These are phyloP conservation scores for Westerdykella sp. DNA, from an alignment of 2,329 filamentous ascomycete genomes.

Conservation along the genomic window DNA sequence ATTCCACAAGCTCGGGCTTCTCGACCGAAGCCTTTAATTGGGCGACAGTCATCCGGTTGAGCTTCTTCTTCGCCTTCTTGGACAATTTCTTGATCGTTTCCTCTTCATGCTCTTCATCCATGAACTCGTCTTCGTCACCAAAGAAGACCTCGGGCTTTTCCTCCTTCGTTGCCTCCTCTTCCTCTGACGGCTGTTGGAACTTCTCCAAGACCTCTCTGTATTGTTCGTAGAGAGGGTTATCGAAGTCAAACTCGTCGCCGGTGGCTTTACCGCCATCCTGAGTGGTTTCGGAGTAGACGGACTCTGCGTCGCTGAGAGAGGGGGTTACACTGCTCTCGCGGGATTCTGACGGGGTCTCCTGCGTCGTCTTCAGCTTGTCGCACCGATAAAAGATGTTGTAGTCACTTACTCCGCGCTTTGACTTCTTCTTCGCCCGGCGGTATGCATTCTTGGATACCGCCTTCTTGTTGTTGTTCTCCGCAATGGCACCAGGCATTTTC, in stretches of 20 bases:
- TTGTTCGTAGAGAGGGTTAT: conserved; percentile 74
- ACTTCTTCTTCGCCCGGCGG: conserved; percentile 90
- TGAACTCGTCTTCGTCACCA: conserved; percentile 77
- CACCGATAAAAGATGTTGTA: background rate
- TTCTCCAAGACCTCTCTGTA: conserved; percentile 77
- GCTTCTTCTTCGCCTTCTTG: conserved; percentile 89
- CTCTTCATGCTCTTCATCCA: conserved; percentile 68
- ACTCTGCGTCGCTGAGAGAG: conserved; percentile 28
- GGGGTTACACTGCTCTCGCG: conserved; percentile 17
- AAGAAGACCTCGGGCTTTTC: conserved; percentile 84
- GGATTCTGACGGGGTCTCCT: conserved; percentile 33
- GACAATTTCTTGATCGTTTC: conserved; percentile 66
- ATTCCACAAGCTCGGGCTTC: conserved; percentile 92
- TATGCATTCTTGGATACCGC: conserved; percentile 94
- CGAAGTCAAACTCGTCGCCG: conserved; percentile 48
- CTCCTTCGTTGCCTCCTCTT: conserved; percentile 51
- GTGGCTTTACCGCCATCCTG: conserved; percentile 43
- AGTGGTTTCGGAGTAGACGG: conserved; percentile 28
- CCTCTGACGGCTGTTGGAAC: conserved; percentile 55
- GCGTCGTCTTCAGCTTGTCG: conserved; percentile 14
- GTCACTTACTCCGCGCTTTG: conserved; percentile 59
- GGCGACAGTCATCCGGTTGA: conserved; percentile 88
- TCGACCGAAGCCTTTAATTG: conserved; percentile 88
- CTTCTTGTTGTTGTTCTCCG: conserved; percentile 25
- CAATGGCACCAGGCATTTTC: conserved; percentile 25